phyloP scores from a whole-genome alignment of 257 asterid genomes.

The Echium plantagineum region DNA sequence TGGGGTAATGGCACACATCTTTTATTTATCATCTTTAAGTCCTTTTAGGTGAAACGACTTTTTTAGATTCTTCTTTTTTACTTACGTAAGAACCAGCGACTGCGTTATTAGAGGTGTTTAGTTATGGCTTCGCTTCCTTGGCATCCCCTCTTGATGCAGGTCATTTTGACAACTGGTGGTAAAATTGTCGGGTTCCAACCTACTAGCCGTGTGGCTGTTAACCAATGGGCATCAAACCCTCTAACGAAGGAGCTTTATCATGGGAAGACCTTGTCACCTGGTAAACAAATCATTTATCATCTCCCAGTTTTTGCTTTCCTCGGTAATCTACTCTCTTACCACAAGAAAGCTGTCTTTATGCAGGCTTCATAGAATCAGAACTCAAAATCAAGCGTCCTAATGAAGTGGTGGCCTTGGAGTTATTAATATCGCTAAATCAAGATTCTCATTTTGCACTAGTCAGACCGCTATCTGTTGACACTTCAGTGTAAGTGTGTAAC shows the following conservation, averaged over 20 bases:
- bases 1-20: too few species aligned
- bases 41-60: too few species aligned
- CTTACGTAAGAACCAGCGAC: too few species aligned
- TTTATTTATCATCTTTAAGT: too few species aligned
- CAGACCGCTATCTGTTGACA: constrained; percentile 28
- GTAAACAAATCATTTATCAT: constrained; percentile 21
- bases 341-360: constrained; percentile 6
- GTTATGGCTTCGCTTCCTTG: background rate
- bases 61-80: too few species aligned
- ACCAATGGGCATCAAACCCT: constrained; percentile 82
- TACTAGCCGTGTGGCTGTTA: constrained; percentile 67
- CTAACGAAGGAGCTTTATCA: constrained; percentile 61
- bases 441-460: constrained; percentile 49
- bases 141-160: constrained; percentile 28
- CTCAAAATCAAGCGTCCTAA: constrained; percentile 37
- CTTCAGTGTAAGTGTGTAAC: too few species aligned
- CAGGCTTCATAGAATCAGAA: constrained; percentile 73
- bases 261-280: constrained; percentile 59
- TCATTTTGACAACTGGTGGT: constrained; percentile 47
- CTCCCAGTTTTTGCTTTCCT: background rate
- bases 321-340: background rate
- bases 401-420: constrained; percentile 45
- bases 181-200: constrained; percentile 65
- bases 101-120: background rate
- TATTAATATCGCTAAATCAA: constrained; percentile 54